Conservation (phyloP, 257 asterid genomes). For the Primulina eburnea region DNA sequence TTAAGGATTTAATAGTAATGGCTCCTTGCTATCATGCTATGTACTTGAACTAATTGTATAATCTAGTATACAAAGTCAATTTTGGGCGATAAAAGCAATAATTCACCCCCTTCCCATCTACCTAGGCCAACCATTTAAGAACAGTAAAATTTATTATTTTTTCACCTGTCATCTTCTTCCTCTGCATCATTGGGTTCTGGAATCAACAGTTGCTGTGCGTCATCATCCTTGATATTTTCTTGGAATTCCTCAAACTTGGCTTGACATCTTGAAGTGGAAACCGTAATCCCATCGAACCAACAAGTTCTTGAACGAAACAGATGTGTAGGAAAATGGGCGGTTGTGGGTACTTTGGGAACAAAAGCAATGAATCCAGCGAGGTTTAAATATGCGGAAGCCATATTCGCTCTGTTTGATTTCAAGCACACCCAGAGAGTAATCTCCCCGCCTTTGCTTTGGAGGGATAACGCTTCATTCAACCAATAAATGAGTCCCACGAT, state of each 20-base stretch:
- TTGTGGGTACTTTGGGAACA: constrained; percentile 33
- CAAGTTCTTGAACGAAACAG: constrained; percentile 18
- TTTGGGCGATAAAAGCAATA: neutral
- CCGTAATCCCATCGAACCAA: constrained; percentile 26
- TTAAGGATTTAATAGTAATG: neutral
- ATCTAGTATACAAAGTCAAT: too few species aligned
- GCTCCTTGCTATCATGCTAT: neutral
- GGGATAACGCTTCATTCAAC: neutral
- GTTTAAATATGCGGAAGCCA: constrained; percentile 53
- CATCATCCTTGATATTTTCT: constrained; percentile 31
- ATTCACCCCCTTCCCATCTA: neutral
- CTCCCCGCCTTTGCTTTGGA: neutral
- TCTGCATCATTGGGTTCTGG: constrained; percentile 35
- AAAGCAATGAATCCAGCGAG: constrained; percentile 35
- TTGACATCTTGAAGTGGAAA: constrained; percentile 30
- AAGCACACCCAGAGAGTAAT: neutral
- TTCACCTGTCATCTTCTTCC: constrained; percentile 84
- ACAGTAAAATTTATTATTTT: neutral
- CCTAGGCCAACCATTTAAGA: neutral
- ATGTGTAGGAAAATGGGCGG: constrained; percentile 33
- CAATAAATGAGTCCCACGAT: too few species aligned
- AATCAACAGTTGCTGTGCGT: constrained; percentile 23
- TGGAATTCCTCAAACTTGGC: constrained; percentile 85
- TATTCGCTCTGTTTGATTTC: constrained; percentile 20
- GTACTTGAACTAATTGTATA: neutral